Conservation (phyloP, 2,329 filamentous ascomycete species). For the Thelonectria olida region DNA sequence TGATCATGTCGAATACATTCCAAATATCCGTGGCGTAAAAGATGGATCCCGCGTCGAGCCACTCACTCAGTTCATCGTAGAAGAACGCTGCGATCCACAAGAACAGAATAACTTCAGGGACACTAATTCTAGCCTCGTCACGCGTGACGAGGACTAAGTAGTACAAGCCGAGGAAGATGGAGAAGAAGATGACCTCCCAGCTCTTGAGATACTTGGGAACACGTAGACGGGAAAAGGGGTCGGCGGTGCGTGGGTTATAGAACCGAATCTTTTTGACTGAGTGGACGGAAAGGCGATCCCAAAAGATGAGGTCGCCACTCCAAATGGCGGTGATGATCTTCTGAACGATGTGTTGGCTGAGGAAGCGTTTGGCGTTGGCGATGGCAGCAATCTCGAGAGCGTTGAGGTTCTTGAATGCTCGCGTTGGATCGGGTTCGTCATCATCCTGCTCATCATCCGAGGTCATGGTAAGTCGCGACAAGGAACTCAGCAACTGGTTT, state of each 20-base stretch:
- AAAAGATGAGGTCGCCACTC: slow-evolving; percentile 88
- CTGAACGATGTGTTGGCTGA: slow-evolving; percentile 82
- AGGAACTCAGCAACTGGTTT: slow-evolving; percentile 60
- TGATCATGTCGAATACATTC: slow-evolving; percentile 78
- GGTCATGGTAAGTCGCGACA: slow-evolving; percentile 62
- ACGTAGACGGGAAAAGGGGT: slow-evolving; percentile 78
- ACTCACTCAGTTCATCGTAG: slow-evolving; percentile 87
- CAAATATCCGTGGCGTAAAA: slow-evolving; percentile 88
- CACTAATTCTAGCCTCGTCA: slow-evolving; percentile 71
- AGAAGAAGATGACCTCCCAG: slow-evolving; percentile 85
- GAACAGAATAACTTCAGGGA: slow-evolving; percentile 78
- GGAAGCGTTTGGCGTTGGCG: slow-evolving; percentile 83
- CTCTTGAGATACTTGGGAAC: slow-evolving; percentile 87
- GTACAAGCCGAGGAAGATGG: slow-evolving; percentile 79
- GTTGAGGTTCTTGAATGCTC: slow-evolving; percentile 81
- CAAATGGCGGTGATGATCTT: slow-evolving; percentile 86
- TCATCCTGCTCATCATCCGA: slow-evolving; percentile 48
- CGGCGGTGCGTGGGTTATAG: slow-evolving; percentile 73
- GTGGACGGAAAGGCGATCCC: slow-evolving; percentile 79
- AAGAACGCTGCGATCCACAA: slow-evolving; percentile 89
- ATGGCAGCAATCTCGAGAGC: slow-evolving; percentile 88
- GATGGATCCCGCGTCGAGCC: slow-evolving; percentile 84
- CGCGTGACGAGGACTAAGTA: slow-evolving; percentile 86
- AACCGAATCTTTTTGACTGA: slow-evolving; percentile 79
- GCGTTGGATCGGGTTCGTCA: slow-evolving; percentile 69